Evolutionary conservation across 1,284 basidiomycete species (phyloP), one percentile per base, ranked within the genome.

Genomic region (Malassezia dermatis): DNA sequence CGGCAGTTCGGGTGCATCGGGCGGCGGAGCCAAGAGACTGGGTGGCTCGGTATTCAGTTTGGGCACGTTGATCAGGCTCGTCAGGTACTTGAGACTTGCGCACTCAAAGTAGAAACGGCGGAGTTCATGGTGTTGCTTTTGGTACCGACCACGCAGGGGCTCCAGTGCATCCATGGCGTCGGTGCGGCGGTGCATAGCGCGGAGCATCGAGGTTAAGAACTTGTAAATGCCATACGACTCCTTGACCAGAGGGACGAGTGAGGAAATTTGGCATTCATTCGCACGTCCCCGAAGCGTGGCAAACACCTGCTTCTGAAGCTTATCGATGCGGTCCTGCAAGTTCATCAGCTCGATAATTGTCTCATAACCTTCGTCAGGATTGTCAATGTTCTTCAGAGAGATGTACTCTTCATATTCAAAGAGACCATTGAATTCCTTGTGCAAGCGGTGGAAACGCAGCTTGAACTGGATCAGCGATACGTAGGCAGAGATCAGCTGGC

Each of bases 341-440:
- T 67, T 71, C 72, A 74, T 74, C 46, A 74, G 64, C 44, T 74
- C 71, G 55, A 71, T 70, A 58, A 74, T 74, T 27, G 72, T 74
- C 59, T 74, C 72, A 58, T 73, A 74, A 11, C 70, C 72, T 47
- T 74, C 72, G 53, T 74, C 70, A 0, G 72, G 72, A 49, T 74
- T 73, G 63, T 74, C 71, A 48, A 74, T 74, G 58, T 73, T 73
- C 52, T 74, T 74, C 57, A 74, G 65, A n/a, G 69, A 71, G 39
- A 74, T 69, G 54, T 74, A 74, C 48, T 74, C 72, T 48, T 74
- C 69, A 45, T 74, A 74, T 39, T 74, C 72, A 48, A 74, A 74
- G 11, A 74, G 62, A 24, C 72, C 72, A 49, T 74, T 74, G 64
- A 74, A 74, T 54, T 74, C 71, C 43, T 67, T 69, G 64, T 74